These are phyloP conservation scores for Pichia nanzhaoensis DNA, from an alignment of 805 yeast species.

Conservation along the genomic window DNA sequence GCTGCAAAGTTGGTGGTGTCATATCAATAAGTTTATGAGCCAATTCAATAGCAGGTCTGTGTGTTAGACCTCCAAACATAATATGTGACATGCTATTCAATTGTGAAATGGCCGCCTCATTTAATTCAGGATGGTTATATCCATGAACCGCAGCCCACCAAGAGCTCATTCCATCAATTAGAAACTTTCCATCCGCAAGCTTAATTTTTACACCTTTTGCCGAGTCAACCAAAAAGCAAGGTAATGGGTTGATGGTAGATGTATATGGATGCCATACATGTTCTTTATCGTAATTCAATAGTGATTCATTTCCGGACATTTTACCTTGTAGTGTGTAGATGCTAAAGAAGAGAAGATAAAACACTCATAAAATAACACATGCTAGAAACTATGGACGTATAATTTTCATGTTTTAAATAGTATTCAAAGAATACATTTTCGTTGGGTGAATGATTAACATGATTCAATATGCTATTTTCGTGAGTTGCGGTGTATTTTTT, in stretches of 20 bases:
- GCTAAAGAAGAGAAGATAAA: too few species aligned
- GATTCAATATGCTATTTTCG: too few species aligned
- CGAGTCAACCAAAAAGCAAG: slow-evolving; percentile 9
- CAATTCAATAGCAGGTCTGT: slow-evolving; percentile 8
- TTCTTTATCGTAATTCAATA: slow-evolving; percentile 4
- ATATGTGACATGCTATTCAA: slow-evolving; percentile 8
- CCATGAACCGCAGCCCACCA: slow-evolving; percentile 13
- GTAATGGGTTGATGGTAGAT: slow-evolving; percentile 8
- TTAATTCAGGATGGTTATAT: slow-evolving; percentile 9
- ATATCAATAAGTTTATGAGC: slow-evolving; percentile 2
- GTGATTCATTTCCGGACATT: background rate
- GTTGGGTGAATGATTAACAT: too few species aligned
- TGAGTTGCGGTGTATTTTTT: too few species aligned
- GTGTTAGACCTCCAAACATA: slow-evolving; percentile 12
- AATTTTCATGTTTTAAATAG: too few species aligned
- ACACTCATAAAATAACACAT: too few species aligned
- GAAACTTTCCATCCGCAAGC: slow-evolving; percentile 1
- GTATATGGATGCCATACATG: slow-evolving; percentile 13
- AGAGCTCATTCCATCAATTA: slow-evolving; percentile 11
- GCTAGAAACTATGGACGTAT: too few species aligned
- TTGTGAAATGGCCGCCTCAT: slow-evolving; percentile 7
- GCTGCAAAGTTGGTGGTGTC: slow-evolving; percentile 3
- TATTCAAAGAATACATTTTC: too few species aligned
- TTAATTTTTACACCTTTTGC: slow-evolving; percentile 5
- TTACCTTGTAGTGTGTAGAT: background rate